phyloP scores from a whole-genome alignment of 495 filamentous ascomycete genomes.

The Penicillium samsonianum region DNA sequence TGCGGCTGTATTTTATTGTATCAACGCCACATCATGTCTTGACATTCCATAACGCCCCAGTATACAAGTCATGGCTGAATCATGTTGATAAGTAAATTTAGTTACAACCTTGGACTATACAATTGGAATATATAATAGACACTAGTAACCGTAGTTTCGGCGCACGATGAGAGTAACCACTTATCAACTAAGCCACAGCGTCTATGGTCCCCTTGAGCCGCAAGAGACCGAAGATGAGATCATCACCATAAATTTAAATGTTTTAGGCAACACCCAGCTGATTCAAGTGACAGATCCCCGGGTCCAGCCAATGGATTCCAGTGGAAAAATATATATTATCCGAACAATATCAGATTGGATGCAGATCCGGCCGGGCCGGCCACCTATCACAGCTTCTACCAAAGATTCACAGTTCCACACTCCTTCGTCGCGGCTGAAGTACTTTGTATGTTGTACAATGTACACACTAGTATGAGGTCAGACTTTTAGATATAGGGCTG shows the following conservation, averaged over 20 bases:
- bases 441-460: neutral
- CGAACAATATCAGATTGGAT: neutral
- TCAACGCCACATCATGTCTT: neutral
- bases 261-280: too few relatives aligned
- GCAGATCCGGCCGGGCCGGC: neutral
- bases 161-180: neutral
- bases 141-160: neutral
- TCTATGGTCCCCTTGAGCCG: neutral
- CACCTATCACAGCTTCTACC: neutral
- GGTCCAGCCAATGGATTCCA: neutral
- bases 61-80: neutral
- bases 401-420: neutral
- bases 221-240: neutral
- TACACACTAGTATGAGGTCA: neutral
- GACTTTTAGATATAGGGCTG: neutral
- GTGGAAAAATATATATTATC: neutral
- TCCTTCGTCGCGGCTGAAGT: neutral
- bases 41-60: neutral
- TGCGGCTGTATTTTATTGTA: neutral
- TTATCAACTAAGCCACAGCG: too few relatives aligned
- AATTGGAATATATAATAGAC: too few relatives aligned
- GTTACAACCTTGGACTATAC: too few relatives aligned
- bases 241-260: neutral
- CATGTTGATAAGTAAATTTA: neutral
- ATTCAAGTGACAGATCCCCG: neutral